phyloP scores from a whole-genome alignment of 306 rosid species.

The Cicer pinnatifidum region DNA sequence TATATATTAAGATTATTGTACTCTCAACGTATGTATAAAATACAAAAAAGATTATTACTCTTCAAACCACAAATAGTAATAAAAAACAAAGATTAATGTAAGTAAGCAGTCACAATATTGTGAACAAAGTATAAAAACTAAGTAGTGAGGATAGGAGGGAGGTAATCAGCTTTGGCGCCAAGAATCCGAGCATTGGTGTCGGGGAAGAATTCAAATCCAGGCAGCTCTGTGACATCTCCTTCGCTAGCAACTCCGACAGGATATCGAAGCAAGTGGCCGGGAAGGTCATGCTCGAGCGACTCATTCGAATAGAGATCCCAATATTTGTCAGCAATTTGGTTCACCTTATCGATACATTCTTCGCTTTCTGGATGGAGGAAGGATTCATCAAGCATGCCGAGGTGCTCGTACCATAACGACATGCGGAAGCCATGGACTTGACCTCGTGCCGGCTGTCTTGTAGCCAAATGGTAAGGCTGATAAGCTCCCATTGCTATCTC shows the following conservation, averaged over 20 bases:
- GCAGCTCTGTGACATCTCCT: slow-evolving; percentile 60
- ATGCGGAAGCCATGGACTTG: slow-evolving; percentile 73
- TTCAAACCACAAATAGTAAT: slow-evolving; percentile 1
- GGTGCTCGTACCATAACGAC: slow-evolving; percentile 78
- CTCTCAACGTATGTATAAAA: background rate
- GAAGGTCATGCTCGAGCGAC: slow-evolving; percentile 66
- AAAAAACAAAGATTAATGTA: slow-evolving; percentile 37
- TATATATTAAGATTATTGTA: slow-evolving; percentile 43
- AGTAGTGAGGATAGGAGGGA: slow-evolving; percentile 79
- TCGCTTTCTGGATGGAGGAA: slow-evolving; percentile 59
- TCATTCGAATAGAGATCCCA: slow-evolving; percentile 71
- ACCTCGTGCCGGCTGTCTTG: slow-evolving; percentile 65
- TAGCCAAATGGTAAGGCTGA: slow-evolving; percentile 66
- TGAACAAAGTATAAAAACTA: slow-evolving; percentile 42
- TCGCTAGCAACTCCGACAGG: slow-evolving; percentile 57
- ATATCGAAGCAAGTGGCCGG: slow-evolving; percentile 76
- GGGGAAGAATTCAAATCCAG: slow-evolving; percentile 69
- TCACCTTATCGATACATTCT: slow-evolving; percentile 63
- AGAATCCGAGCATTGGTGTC: slow-evolving; percentile 76
- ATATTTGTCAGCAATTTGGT: slow-evolving; percentile 69
- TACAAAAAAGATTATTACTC: slow-evolving; percentile 24
- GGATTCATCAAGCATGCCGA: slow-evolving; percentile 66
- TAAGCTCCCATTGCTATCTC: slow-evolving; percentile 81
- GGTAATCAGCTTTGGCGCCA: slow-evolving; percentile 66
- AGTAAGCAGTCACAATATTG: slow-evolving; percentile 28